A percentile compares a stretch with the other conserved stretches of the same genome.
These are phyloP conservation scores for Rhizopogon salebrosus DNA, from an alignment of 768 basidiomycete species.

Conservation along the genomic window DNA sequence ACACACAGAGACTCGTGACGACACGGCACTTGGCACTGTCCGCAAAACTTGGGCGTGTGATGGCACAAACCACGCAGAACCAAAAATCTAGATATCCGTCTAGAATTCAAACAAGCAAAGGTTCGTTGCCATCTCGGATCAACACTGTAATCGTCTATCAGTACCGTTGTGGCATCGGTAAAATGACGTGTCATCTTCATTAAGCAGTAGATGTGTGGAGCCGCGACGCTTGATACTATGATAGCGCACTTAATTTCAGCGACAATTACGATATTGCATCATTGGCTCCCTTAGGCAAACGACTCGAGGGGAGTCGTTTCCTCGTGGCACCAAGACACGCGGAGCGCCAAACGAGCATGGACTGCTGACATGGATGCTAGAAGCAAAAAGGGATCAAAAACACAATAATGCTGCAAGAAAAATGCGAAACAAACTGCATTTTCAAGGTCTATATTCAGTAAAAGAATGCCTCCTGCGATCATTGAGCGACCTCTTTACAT, in stretches of 20 bases:
- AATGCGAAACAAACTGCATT: conserved; percentile 2
- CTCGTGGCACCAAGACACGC: not conserved
- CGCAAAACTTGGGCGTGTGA: not conserved
- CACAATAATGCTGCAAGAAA: not conserved
- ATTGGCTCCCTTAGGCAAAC: not conserved
- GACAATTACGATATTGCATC: not conserved
- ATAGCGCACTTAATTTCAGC: not conserved
- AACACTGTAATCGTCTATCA: not conserved
- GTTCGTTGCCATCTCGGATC: not conserved
- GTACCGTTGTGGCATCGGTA: not conserved
- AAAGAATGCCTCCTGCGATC: conserved; percentile 17
- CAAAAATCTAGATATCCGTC: not conserved
- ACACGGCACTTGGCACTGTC: too few relatives aligned
- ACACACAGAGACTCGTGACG: not conserved
- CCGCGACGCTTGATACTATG: not conserved
- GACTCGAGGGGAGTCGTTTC: not conserved
- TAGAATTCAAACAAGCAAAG: not conserved
- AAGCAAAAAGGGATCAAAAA: conserved; percentile 4
- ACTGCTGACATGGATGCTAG: not conserved
- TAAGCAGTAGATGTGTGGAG: not conserved
- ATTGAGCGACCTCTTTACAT: conserved; percentile 23
- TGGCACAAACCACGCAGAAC: not conserved
- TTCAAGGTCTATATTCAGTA: not conserved
- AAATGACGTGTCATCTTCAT: not conserved
- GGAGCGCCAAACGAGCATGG: not conserved